A percentile compares a stretch with the other conserved stretches of the same genome.
Conservation (phyloP, 2,329 filamentous ascomycete species). For the Hymenoscyphus fructigenus region DNA sequence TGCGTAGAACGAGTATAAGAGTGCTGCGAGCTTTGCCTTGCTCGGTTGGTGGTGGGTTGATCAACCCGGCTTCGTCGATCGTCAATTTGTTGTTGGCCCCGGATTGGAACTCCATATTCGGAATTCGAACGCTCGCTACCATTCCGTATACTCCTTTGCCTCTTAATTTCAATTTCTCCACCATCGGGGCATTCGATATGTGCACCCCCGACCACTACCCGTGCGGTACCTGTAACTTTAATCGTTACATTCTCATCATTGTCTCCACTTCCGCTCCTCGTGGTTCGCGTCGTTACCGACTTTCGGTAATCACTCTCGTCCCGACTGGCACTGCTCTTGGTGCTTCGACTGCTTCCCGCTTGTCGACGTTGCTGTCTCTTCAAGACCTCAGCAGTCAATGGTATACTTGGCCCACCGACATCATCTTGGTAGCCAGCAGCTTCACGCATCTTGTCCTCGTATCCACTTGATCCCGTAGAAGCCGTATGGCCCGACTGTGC, state of each 20-base stretch:
- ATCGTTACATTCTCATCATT: constrained; percentile 62
- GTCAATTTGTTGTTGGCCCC: constrained; percentile 25
- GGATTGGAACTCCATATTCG: constrained; percentile 31
- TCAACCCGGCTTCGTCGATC: constrained; percentile 30
- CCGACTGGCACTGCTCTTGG: constrained; percentile 59
- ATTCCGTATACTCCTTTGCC: constrained; percentile 40
- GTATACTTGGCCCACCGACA: constrained; percentile 45
- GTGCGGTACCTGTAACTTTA: constrained; percentile 55
- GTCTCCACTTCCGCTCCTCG: constrained; percentile 45
- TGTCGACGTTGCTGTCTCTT: constrained; percentile 45
- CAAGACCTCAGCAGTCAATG: constrained; percentile 57
- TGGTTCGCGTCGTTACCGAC: constrained; percentile 61
- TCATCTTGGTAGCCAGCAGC: constrained; percentile 53
- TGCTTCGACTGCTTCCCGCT: constrained; percentile 50
- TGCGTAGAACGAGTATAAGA: constrained; percentile 26
- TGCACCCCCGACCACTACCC: constrained; percentile 55
- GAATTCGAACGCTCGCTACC: constrained; percentile 52
- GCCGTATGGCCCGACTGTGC: neutral
- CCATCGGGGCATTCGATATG: constrained; percentile 60
- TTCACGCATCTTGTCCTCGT: constrained; percentile 46
- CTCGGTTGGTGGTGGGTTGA: constrained; percentile 23
- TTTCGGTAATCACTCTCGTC: constrained; percentile 64
- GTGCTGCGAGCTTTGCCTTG: constrained; percentile 27
- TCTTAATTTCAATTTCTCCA: constrained; percentile 58
- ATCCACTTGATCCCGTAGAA: constrained; percentile 33